These are phyloP conservation scores for Plenodomus lindquistii DNA, from an alignment of 2,329 filamentous ascomycete genomes.

Conservation along the genomic window DNA sequence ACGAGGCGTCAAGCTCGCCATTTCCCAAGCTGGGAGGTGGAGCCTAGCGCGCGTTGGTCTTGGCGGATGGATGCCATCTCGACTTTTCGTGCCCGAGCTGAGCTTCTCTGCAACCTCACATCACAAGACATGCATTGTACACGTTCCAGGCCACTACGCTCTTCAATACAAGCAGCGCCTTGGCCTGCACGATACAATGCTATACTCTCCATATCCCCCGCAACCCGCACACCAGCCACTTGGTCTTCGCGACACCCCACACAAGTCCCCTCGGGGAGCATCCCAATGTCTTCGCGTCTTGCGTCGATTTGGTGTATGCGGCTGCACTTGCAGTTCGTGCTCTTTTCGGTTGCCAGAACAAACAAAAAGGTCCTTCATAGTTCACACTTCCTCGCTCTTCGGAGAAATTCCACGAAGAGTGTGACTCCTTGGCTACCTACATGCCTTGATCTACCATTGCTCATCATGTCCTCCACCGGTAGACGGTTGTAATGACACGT, in stretches of 20 bases:
- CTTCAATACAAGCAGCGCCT: conserved; percentile 1
- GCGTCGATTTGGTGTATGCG: conserved; percentile 50
- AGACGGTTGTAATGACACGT: too few species aligned
- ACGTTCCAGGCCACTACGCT: not conserved
- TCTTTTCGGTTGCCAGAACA: conserved; percentile 54
- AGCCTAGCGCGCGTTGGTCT: conserved; percentile 21
- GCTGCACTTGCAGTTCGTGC: conserved; percentile 44
- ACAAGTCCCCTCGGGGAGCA: conserved; percentile 54
- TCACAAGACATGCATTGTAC: not conserved
- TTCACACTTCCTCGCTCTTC: conserved; percentile 56
- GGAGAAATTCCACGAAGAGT: conserved; percentile 49
- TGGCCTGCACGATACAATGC: not conserved
- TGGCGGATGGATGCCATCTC: conserved; percentile 19
- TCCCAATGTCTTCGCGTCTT: conserved; percentile 53
- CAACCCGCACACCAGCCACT: conserved; percentile 52
- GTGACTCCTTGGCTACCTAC: conserved; percentile 60
- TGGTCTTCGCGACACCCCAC: conserved; percentile 44
- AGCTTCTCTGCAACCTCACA: conserved; percentile 3
- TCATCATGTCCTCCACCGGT: too few species aligned
- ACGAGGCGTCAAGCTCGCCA: conserved; percentile 16
- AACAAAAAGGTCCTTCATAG: conserved; percentile 57
- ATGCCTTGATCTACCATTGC: conserved; percentile 26
- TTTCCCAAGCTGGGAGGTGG: conserved; percentile 17
- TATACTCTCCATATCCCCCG: conserved; percentile 2
- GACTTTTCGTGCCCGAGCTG: conserved; percentile 10